Evolutionary conservation across 1,139 yeast genomes (phyloP).

Genomic region (Lodderomyces parapsilosis): DNA sequence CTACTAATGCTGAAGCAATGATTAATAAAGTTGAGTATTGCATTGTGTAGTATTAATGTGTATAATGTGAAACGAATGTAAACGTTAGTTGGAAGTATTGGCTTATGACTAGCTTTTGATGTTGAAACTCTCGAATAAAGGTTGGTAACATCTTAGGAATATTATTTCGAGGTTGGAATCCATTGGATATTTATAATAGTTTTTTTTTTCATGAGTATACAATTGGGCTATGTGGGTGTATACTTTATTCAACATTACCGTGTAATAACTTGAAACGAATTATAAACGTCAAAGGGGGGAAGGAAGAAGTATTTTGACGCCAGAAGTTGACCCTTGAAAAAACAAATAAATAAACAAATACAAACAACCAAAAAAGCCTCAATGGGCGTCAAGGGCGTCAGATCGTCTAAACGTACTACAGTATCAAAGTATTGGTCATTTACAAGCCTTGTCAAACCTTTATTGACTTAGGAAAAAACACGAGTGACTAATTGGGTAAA

Average conservation of each 20-base stretch:
- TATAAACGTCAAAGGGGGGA: neutral
- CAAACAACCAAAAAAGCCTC: neutral
- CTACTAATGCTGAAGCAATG: slow-evolving; percentile 28
- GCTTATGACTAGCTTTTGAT: neutral
- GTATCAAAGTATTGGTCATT: neutral
- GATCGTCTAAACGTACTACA: neutral
- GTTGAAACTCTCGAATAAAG: neutral
- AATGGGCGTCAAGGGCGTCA: too few species aligned
- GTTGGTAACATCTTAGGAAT: neutral
- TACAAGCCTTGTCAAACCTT: neutral
- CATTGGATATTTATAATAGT: neutral
- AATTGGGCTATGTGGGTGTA: neutral
- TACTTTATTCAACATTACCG: neutral
- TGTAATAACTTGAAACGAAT: neutral
- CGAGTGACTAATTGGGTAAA: neutral
- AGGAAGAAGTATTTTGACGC: too few species aligned
- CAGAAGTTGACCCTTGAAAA: neutral
- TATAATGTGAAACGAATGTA: slow-evolving; percentile 12
- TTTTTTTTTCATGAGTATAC: neutral
- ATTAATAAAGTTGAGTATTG: slow-evolving; percentile 31
- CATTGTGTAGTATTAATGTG: slow-evolving; percentile 21
- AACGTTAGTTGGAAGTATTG: slow-evolving; percentile 12
- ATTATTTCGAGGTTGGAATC: neutral
- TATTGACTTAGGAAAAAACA: too few species aligned
- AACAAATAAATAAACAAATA: neutral